Conservation (phyloP, 2,329 filamentous ascomycete species). For the Fusarium hostae region DNA sequence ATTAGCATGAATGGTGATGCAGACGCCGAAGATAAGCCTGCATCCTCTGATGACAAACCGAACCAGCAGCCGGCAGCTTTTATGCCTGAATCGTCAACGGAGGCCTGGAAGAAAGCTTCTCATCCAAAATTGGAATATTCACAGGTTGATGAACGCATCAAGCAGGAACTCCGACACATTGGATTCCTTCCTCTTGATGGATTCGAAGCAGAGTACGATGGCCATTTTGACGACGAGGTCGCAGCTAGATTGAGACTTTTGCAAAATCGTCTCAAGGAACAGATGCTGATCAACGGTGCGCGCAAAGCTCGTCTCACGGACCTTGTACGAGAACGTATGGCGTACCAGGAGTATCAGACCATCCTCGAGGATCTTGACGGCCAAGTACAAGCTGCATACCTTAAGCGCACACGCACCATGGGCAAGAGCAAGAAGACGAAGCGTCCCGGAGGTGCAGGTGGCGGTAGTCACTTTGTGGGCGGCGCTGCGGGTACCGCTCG, state of each 20-base stretch:
- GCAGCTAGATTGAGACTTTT: constrained; percentile 88
- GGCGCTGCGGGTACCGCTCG: constrained; percentile 71
- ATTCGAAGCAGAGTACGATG: constrained; percentile 81
- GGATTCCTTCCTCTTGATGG: constrained; percentile 80
- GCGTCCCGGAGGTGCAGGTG: constrained; percentile 78
- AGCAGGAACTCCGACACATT: constrained; percentile 90
- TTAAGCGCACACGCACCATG: constrained; percentile 93
- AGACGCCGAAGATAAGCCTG: constrained; percentile 51
- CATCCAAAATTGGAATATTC: constrained; percentile 83
- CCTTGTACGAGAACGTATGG: constrained; percentile 90
- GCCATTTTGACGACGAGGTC: constrained; percentile 93
- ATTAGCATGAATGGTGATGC: constrained; percentile 64
- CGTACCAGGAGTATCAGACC: constrained; percentile 94
- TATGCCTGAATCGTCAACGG: constrained; percentile 80
- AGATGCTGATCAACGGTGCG: constrained; percentile 88
- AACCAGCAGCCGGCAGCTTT: constrained; percentile 75
- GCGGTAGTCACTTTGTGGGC: constrained; percentile 73
- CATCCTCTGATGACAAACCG: constrained; percentile 51
- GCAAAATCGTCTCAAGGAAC: constrained; percentile 82
- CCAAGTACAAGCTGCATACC: constrained; percentile 93
- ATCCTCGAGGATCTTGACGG: constrained; percentile 96
- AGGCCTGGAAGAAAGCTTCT: constrained; percentile 81
- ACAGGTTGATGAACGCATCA: constrained; percentile 88
- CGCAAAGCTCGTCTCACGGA: constrained; percentile 89
- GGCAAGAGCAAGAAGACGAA: constrained; percentile 95